These are phyloP conservation scores for Fusarium duplospermum DNA, from an alignment of 2,329 filamentous ascomycete genomes.

Conservation along the genomic window DNA sequence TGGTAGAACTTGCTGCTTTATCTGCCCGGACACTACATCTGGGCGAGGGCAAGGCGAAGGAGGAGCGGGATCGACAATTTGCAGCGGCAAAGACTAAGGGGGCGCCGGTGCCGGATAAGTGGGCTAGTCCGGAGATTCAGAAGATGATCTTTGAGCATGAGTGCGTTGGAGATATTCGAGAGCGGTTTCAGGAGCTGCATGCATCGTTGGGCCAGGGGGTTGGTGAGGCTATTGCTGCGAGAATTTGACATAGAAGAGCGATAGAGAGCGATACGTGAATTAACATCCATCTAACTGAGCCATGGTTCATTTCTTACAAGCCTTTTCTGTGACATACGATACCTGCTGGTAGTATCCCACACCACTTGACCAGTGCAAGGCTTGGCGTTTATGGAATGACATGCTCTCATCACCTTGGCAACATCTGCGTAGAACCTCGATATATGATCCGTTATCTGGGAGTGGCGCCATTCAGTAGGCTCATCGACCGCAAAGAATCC, in stretches of 20 bases:
- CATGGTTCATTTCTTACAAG: background rate
- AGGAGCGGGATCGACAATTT: slow-evolving; percentile 15
- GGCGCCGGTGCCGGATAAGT: slow-evolving; percentile 18
- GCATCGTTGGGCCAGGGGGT: background rate
- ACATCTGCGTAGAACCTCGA: background rate
- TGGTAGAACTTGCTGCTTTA: slow-evolving; percentile 7
- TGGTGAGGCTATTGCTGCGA: background rate
- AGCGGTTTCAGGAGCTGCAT: background rate
- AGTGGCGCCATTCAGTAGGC: too few relatives aligned
- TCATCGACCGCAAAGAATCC: background rate
- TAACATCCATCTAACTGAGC: background rate
- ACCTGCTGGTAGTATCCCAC: background rate
- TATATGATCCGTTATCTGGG: background rate
- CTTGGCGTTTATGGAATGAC: background rate
- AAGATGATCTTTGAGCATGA: slow-evolving; percentile 28
- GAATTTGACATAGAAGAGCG: background rate
- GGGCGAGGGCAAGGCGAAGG: slow-evolving; percentile 3
- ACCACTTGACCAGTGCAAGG: background rate
- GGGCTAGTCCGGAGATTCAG: slow-evolving; percentile 28
- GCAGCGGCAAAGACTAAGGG: background rate
- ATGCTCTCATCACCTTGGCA: background rate
- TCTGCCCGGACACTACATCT: slow-evolving; percentile 11
- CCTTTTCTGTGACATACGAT: too few relatives aligned
- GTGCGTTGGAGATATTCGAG: background rate
- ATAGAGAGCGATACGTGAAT: background rate